Percentiles rank a stretch among this genome's conserved stretches.
Conservation (phyloP, 768 basidiomycete species). For the Hericium erinaceus region DNA sequence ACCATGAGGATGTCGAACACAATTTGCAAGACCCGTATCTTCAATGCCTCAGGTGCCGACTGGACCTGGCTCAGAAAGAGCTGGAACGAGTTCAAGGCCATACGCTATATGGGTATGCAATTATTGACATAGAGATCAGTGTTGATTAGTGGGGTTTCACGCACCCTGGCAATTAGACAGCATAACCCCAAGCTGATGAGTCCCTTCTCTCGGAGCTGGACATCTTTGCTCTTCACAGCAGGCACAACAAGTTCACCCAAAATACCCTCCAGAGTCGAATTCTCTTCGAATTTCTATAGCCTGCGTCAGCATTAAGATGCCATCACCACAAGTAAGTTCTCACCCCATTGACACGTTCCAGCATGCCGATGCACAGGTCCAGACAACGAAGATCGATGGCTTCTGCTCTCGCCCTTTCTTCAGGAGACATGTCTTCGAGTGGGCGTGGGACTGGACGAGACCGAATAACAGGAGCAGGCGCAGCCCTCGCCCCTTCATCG, state of each 20-base stretch:
- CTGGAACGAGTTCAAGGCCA: slow-evolving; percentile 60
- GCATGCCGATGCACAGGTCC: slow-evolving; percentile 67
- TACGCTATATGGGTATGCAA: slow-evolving; percentile 29
- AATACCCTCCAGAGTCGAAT: slow-evolving; percentile 58
- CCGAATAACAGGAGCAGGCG: slow-evolving; percentile 10
- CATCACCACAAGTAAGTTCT: slow-evolving; percentile 18
- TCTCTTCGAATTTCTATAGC: slow-evolving; percentile 48
- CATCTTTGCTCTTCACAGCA: slow-evolving; percentile 81
- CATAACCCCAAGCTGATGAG: slow-evolving; percentile 74
- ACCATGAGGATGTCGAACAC: slow-evolving; percentile 85
- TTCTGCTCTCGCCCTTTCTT: slow-evolving; percentile 50
- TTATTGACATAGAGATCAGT: not conserved
- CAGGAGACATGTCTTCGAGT: slow-evolving; percentile 39
- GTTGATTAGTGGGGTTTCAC: not conserved
- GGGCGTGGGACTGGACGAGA: slow-evolving; percentile 23
- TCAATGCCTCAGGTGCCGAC: slow-evolving; percentile 52
- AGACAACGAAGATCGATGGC: slow-evolving; percentile 68
- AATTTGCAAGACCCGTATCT: slow-evolving; percentile 63
- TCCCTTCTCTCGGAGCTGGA: slow-evolving; percentile 71
- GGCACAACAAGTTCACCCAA: slow-evolving; percentile 84
- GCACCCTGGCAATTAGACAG: slow-evolving; percentile 73
- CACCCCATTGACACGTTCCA: slow-evolving; percentile 82
- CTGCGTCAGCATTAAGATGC: not conserved
- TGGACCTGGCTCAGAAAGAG: slow-evolving; percentile 76
- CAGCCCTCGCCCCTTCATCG: slow-evolving; percentile 23